Evolutionary conservation across 2,329 filamentous ascomycete species (phyloP).

Genomic region (Neofusicoccum cordaticola): DNA sequence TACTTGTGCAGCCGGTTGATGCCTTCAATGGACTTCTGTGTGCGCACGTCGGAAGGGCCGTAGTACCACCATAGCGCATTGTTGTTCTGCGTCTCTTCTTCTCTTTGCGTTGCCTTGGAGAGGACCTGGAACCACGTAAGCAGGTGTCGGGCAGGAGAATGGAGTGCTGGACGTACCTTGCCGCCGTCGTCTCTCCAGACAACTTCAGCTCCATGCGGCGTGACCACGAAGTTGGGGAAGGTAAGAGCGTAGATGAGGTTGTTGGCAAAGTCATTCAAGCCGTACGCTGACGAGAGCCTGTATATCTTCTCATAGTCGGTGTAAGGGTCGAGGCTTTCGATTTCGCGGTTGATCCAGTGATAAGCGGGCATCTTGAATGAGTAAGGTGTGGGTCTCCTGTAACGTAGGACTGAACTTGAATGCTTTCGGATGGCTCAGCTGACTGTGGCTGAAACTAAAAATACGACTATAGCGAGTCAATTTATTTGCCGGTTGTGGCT

Average conservation of each 20-base stretch:
- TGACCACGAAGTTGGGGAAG: constrained; percentile 10
- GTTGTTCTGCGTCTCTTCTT: constrained; percentile 5
- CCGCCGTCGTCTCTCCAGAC: constrained; percentile 8
- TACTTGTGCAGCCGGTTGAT: not conserved
- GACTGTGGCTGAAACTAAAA: not conserved
- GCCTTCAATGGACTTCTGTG: not conserved
- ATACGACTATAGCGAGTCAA: not conserved
- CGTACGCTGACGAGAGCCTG: not conserved
- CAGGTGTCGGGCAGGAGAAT: accelerated
- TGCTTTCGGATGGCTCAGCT: too few relatives aligned
- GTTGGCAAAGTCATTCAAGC: not conserved
- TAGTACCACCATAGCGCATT: not conserved
- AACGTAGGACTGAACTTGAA: too few relatives aligned
- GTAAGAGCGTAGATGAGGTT: not conserved
- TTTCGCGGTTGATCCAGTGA: not conserved
- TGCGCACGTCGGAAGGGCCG: not conserved
- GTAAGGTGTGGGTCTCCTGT: too few relatives aligned
- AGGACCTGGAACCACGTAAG: not conserved
- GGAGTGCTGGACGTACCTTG: not conserved
- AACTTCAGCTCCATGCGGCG: not conserved
- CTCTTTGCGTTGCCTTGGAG: not conserved
- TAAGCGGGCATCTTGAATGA: not conserved
- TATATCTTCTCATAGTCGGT: not conserved
- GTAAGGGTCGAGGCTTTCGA: constrained; percentile 1
- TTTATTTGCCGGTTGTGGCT: not conserved